Base-by-base conservation (phyloP, 2,329 filamentous ascomycete species). In the Ophidiomyces ophidiicola region DNA sequence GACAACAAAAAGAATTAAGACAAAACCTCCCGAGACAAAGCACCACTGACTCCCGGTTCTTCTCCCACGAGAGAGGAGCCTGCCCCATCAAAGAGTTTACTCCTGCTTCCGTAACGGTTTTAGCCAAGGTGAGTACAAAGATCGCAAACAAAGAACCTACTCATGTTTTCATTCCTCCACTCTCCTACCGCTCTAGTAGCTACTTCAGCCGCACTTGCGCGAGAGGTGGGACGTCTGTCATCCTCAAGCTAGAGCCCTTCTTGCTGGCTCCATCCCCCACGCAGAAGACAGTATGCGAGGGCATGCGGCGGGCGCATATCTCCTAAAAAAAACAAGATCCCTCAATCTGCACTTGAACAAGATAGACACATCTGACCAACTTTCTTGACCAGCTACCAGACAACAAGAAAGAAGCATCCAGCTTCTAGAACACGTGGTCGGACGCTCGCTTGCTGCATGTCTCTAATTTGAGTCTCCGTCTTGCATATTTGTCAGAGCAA, bases 51-150 rank as follows among this genome's bases (percentile, higher is more conserved):
- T 24, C 18, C 24, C 23, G 24, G 11, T 20, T 31, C 19, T 23
- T 18, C n/a, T 25, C 18, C 19, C 20, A 19, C 18, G 18, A 28
- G 12, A 31, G 34, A 26, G 2, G 5, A 8, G 15, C 19, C 12
- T 34, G 18, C 32, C 11, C n/a, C n/a, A 20, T 30, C 25, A 37
- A 29, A 37, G 35, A 11, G n/a, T 12, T 28, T 28, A 11, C 36
- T 24, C 4, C 37, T 37, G 32, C 28, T 41, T 37, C 38, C 28
- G 38, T 32, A 24, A 33, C 32, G 15, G 31, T 14, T 28, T 41
- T 7, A 37, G 28, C 18, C 25, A 26, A 18, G 24, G 36, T 38
- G 28, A 38, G 36, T 38, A 38, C 36, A 38, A 38, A 38, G 36
- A 15, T 38, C 12, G 15, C 6, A 24, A 11, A 38, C 26, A 38